phyloP scores from a whole-genome alignment of 129 eudicot genomes.

The Kitagawia praeruptora region DNA sequence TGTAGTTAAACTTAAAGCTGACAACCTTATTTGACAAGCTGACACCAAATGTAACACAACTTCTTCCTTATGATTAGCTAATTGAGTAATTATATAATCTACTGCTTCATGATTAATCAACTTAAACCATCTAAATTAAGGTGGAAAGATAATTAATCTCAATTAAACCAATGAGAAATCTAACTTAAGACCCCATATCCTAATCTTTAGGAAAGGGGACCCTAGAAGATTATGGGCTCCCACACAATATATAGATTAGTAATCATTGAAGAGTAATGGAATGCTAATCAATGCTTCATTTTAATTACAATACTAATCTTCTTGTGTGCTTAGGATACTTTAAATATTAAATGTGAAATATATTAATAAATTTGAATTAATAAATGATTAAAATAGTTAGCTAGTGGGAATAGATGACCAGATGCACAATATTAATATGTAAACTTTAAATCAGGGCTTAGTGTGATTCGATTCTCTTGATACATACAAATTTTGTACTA shows the following conservation, averaged over 20 bases:
- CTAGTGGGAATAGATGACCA: conserved; percentile 2
- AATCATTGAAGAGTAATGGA: conserved; percentile 3
- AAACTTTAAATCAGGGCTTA: neutral
- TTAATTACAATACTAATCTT: neutral
- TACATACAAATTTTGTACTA: neutral
- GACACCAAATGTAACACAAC: neutral
- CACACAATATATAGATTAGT: neutral
- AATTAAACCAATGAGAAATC: neutral
- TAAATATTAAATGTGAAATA: neutral
- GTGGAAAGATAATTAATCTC: neutral
- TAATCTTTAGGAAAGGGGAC: neutral
- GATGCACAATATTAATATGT: neutral
- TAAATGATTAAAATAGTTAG: neutral
- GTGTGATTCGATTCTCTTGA: conserved; percentile 3
- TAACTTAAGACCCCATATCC: neutral
- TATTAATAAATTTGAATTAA: neutral
- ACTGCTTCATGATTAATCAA: neutral
- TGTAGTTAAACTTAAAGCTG: neutral
- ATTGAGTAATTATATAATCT: neutral
- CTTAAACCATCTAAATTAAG: neutral
- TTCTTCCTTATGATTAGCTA: neutral
- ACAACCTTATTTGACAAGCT: neutral
- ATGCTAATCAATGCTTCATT: neutral
- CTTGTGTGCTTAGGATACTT: neutral
- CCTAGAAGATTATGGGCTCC: conserved; percentile 1